These are phyloP conservation scores for Backusella mclennaniae DNA, from an alignment of 192 early-diverging fungal genomes.

Conservation along the genomic window DNA sequence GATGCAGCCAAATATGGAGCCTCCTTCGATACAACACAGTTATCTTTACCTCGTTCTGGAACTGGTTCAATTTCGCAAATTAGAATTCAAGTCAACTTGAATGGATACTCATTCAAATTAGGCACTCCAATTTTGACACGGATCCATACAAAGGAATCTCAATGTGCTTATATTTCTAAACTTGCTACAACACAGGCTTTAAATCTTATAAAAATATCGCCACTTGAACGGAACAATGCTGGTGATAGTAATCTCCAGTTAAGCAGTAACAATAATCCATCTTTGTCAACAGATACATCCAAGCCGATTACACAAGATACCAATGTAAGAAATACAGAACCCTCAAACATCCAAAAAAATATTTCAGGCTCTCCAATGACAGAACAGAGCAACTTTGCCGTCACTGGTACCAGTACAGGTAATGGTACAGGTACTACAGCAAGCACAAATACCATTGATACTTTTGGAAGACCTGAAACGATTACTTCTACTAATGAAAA, in stretches of 20 bases:
- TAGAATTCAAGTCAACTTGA: not conserved
- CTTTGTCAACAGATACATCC: not conserved
- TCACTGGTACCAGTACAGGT: not conserved
- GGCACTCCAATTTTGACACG: not conserved
- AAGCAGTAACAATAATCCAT: no score
- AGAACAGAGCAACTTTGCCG: not conserved
- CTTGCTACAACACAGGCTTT: not conserved
- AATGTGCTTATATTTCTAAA: not conserved
- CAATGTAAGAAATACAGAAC: not conserved
- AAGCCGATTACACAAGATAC: not conserved
- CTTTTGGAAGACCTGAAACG: not conserved
- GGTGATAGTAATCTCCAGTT: no score
- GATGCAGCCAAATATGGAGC: not conserved
- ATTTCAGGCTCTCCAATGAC: not conserved
- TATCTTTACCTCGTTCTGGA: not conserved
- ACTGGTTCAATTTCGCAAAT: not conserved
- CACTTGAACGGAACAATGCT: no score
- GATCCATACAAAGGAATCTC: not conserved
- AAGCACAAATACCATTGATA: no score
- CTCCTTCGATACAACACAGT: not conserved
- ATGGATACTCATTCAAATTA: not conserved
- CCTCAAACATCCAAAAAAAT: not conserved
- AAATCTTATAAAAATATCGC: not conserved
- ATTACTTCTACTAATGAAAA: not conserved
- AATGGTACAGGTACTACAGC: not conserved